Conservation (phyloP, 495 filamentous ascomycete species). For the Bacidia rubella region DNA sequence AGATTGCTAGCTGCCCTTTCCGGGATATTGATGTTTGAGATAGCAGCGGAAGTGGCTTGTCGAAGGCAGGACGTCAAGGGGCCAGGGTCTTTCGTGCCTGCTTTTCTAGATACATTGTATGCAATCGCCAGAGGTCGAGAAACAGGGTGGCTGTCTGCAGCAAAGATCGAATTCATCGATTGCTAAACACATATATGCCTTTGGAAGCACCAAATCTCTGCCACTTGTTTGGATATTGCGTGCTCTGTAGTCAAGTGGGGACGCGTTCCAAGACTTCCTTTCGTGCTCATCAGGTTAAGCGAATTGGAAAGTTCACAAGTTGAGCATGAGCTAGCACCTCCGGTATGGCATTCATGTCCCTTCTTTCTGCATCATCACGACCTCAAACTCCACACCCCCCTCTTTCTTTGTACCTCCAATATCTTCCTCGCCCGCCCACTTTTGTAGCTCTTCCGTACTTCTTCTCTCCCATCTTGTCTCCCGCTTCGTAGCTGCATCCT, state of each 20-base stretch:
- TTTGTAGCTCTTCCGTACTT: constrained; percentile 15
- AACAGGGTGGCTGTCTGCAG: constrained; percentile 41
- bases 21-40: constrained; percentile 66
- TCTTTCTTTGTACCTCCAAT: constrained; percentile 15
- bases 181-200: no score
- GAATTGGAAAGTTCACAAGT: no score
- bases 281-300: no score
- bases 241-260: no score
- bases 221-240: no score
- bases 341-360: neutral
- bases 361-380: constrained; percentile 17
- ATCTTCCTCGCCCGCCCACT: constrained; percentile 18
- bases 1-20: constrained; percentile 56
- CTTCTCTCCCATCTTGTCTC: constrained; percentile 19
- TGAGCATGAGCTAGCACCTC: no score
- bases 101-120: constrained; percentile 64
- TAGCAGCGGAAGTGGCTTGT: constrained; percentile 66
- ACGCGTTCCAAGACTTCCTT: no score
- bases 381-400: constrained; percentile 16
- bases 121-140: constrained; percentile 35
- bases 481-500: neutral
- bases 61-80: constrained; percentile 50
- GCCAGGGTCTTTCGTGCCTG: constrained; percentile 78
- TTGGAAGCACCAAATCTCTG: no score
- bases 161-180: constrained; percentile 32